Conservation (phyloP, 495 filamentous ascomycete species). For the Viridothelium virens region DNA sequence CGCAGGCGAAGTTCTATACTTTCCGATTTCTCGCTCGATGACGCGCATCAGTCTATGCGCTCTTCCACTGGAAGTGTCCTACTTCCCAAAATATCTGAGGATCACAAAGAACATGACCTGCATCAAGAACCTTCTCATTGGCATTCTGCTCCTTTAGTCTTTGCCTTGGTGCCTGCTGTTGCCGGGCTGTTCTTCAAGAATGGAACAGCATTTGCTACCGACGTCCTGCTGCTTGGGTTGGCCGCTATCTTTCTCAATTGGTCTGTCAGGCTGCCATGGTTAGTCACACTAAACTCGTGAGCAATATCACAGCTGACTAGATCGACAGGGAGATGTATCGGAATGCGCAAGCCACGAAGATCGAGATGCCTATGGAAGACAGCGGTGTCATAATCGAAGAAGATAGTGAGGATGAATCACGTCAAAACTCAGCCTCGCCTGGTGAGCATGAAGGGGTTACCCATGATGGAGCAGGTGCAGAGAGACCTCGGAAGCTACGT, state of each 20-base stretch:
- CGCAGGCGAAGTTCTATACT: slow-evolving; percentile 66
- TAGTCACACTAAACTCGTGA: slow-evolving; percentile 65
- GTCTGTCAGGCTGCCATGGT: slow-evolving; percentile 89
- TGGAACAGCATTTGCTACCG: slow-evolving; percentile 73
- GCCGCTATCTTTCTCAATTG: slow-evolving; percentile 86
- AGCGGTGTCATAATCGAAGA: slow-evolving; percentile 13
- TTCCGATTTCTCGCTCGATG: slow-evolving; percentile 60
- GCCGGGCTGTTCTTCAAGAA: slow-evolving; percentile 79
- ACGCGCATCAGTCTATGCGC: slow-evolving; percentile 57
- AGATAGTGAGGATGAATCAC: slow-evolving; percentile 3
- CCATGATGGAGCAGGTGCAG: slow-evolving; percentile 20
- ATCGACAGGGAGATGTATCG: slow-evolving; percentile 33
- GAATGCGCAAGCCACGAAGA: slow-evolving; percentile 2
- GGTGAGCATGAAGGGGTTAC: slow-evolving; percentile 38
- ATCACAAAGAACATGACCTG: slow-evolving; percentile 2
- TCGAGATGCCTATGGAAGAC: slow-evolving; percentile 1
- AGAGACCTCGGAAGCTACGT: slow-evolving; percentile 9
- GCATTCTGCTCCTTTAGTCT: slow-evolving; percentile 68
- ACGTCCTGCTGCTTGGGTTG: slow-evolving; percentile 69
- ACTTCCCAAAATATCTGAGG: slow-evolving; percentile 41
- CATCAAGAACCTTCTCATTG: slow-evolving; percentile 43
- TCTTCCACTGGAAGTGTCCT: slow-evolving; percentile 67
- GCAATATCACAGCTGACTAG: slow-evolving; percentile 54
- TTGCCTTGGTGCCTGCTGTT: slow-evolving; percentile 77
- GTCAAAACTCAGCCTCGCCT: neutral